Evolutionary conservation across 2,329 filamentous ascomycete genomes (phyloP), one percentile per base, ranked within the genome.

Genomic region (Trematosphaeria pertusa): DNA sequence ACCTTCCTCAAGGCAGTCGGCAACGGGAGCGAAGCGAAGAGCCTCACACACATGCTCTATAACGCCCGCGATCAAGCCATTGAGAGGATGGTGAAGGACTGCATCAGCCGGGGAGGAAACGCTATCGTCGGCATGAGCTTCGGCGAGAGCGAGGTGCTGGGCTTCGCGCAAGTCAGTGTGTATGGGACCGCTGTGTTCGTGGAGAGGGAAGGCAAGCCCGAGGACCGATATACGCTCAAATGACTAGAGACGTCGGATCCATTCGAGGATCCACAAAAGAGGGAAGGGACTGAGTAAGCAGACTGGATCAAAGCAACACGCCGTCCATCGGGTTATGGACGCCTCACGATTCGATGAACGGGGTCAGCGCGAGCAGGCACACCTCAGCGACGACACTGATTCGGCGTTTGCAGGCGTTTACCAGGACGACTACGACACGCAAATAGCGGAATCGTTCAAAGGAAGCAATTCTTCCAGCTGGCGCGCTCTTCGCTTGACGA

Each of bases 1-100:
- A 52, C 66, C 2, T 70, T 70, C 37, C 51, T 70, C 37, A 70
- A 70, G 36, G 57, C 60, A 18, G 51, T 66, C 5, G 60, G 59
- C 24, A 60, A 50, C 11, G 66, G 61, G 41, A 67, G 57, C 36
- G 67, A 70, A 41, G 56, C 66, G 4, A 70, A 63, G 46, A 60
- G 51, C 4, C 40, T 70, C 18, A 70, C 67, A 5, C 54, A 60
- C 20, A 61, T 64, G 37, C 45, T 70, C 0, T 70, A 70, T 44
- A 62, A 65, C 18, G 65, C 64, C 11, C 55, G 67, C 15, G 66
- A 70, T 31, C 62, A 67, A 40, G 67, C 67, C 0, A 62, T 67
- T n/a, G 67, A 70, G 33, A 49, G 67, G 7, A 64, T 70, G 55
- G 52, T 69, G 7, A 56, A 58, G n/a, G 65, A 70, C 41, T 68